Evolutionary conservation across 2,329 filamentous ascomycete species (phyloP), one percentile per base, ranked within the genome.

Genomic region (Aspergillus fructus): DNA sequence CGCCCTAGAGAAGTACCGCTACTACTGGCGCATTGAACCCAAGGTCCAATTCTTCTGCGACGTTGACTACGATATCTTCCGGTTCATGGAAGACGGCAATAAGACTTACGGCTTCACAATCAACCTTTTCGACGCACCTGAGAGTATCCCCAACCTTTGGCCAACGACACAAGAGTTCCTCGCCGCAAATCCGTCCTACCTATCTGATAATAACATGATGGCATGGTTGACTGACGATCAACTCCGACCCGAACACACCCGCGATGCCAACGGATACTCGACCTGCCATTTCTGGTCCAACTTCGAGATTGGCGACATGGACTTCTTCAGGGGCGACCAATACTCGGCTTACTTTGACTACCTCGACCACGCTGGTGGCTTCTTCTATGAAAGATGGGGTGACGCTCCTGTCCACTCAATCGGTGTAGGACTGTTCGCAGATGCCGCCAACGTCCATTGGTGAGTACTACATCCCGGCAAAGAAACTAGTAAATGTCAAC

Each of bases 231-330:
- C 88, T 1, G 94, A 99, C 73, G 85, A 84, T 60, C 76, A 82
- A 55, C 83, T 87, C 48, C 85, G 94, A 49, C 93, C 93, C 1
- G 85, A 91, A 13, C 89, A 96, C 74, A 91, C 91, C 70, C 73
- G 82, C 53, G 85, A 88, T 62, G 93, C 93, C 6, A 89, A 96
- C 68, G 94, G 94, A 34, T 99, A 96, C 80, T 96, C 91, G 34
- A 97, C 94, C 2, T 99, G 94, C 74, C 94, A 99, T 76, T 99
- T 99, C 81, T 99, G 94, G 94, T 94, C 89, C 68, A 99, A 99
- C 76, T 99, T 99, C 68, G 94, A 99, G 76, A 93, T 99, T 67
- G 93, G 85, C 47, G 91, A 97, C 74, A 85, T 99, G 83, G 85
- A 85, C 62, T 96, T 99, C 76, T 99, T 92, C 90, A 83, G 94